A percentile compares a stretch with the other conserved stretches of the same genome.
These are phyloP conservation scores for Mrakia blollopis DNA, from an alignment of 768 basidiomycete genomes.

Conservation along the genomic window DNA sequence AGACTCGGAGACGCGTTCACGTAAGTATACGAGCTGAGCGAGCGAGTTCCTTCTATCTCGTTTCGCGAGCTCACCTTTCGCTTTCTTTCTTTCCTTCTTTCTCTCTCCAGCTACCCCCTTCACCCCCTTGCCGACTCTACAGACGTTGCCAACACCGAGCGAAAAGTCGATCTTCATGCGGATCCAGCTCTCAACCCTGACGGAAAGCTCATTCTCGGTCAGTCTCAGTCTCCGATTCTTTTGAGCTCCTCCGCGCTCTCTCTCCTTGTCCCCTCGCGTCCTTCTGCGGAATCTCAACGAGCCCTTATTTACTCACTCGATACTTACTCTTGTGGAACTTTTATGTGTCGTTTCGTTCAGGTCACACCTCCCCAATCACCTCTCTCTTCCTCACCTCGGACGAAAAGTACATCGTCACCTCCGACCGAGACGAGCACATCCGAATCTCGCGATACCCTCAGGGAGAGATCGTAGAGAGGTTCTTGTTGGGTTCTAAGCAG, in stretches of 20 bases:
- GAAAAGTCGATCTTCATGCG: slow-evolving; percentile 36
- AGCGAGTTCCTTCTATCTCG: neutral
- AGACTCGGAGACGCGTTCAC: slow-evolving; percentile 93
- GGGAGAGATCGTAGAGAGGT: slow-evolving; percentile 78
- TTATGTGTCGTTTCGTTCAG: neutral
- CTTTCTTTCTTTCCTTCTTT: neutral
- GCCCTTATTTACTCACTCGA: no score
- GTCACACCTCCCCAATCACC: slow-evolving; percentile 83
- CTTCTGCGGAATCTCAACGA: no score
- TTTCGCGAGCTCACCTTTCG: slow-evolving; percentile 7
- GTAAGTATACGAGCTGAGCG: slow-evolving; percentile 43
- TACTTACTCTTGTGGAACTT: no score
- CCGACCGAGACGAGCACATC: slow-evolving; percentile 94
- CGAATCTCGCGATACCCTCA: slow-evolving; percentile 84
- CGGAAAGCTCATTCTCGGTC: slow-evolving; percentile 37
- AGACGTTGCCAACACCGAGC: slow-evolving; percentile 34
- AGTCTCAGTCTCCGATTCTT: no score
- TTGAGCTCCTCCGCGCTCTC: neutral
- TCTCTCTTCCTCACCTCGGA: slow-evolving; percentile 62
- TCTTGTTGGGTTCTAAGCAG: slow-evolving; percentile 79
- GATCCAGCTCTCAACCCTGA: slow-evolving; percentile 44
- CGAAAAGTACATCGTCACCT: slow-evolving; percentile 69
- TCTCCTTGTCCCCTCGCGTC: no score
- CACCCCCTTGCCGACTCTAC: slow-evolving; percentile 36
- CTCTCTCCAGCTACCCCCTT: neutral